phyloP scores from a whole-genome alignment of 257 asterid species.

The Lavandula angustifolia region DNA sequence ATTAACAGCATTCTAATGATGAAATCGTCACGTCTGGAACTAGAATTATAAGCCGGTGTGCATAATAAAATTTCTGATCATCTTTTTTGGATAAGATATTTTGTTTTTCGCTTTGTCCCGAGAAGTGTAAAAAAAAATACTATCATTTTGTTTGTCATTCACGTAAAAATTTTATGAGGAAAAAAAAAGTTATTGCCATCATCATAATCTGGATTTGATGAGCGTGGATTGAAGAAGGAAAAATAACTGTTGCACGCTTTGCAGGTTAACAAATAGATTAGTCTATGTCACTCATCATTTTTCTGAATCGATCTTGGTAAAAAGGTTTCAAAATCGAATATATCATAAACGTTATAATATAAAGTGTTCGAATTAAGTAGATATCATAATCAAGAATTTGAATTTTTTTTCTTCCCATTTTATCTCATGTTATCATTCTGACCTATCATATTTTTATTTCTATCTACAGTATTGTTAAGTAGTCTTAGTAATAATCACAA shows the following conservation, averaged over 20 bases:
- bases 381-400: too few relatives aligned
- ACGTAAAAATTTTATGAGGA: not conserved
- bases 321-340: too few relatives aligned
- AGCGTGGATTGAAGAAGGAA: constrained; percentile 22
- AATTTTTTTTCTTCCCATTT: too few relatives aligned
- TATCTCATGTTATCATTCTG: too few relatives aligned
- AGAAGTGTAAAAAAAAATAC: not conserved
- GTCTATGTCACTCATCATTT: too few relatives aligned
- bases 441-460: too few relatives aligned
- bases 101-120: constrained; percentile 5
- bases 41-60: not conserved
- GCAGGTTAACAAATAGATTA: not conserved
- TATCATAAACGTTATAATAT: too few relatives aligned
- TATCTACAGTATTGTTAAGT: too few relatives aligned
- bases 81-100: not conserved
- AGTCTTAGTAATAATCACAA: too few relatives aligned
- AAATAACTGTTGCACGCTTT: constrained; percentile 30
- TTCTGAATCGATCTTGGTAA: too few relatives aligned
- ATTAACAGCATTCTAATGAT: not conserved
- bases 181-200: not conserved
- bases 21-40: constrained; percentile 15
- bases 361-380: too few relatives aligned
- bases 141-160: not conserved
- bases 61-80: not conserved
- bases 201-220: constrained; percentile 1